phyloP scores from a whole-genome alignment of 106 monocot genomes.

The Acorus gramineus region DNA sequence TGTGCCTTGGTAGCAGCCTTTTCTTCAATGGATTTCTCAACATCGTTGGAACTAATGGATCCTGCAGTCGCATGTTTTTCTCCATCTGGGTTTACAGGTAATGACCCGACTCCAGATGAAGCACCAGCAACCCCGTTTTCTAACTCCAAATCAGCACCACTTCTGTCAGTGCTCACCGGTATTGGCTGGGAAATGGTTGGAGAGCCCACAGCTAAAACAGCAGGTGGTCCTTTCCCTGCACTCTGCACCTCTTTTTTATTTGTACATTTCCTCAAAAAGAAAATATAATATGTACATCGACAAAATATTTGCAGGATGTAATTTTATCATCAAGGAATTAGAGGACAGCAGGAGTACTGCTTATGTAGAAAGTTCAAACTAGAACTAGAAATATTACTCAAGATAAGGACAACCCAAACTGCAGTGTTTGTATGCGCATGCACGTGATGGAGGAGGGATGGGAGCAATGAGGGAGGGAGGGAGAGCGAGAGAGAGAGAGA shows the following conservation, averaged over 20 bases:
- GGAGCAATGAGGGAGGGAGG: too few relatives aligned
- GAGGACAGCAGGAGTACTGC: too few relatives aligned
- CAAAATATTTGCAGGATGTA: too few relatives aligned
- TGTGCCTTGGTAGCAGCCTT: slow-evolving; percentile 76
- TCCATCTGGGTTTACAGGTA: slow-evolving; percentile 15
- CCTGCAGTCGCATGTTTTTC: slow-evolving; percentile 15
- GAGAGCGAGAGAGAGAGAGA: too few relatives aligned
- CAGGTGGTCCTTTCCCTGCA: slow-evolving; percentile 22
- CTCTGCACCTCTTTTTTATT: slow-evolving; percentile 17
- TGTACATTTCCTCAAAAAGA: slow-evolving; percentile 29
- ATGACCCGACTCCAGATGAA: slow-evolving; percentile 19
- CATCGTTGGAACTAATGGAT: slow-evolving; percentile 15
- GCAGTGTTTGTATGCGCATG: too few relatives aligned
- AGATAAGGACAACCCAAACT: too few relatives aligned
- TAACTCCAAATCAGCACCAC: slow-evolving; percentile 19
- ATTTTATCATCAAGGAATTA: too few relatives aligned
- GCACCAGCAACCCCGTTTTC: slow-evolving; percentile 20
- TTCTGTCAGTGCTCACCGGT: slow-evolving; percentile 24
- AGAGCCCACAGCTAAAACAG: slow-evolving; percentile 26
- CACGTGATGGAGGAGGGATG: too few relatives aligned
- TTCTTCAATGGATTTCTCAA: slow-evolving; percentile 36
- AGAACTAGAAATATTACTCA: too few relatives aligned
- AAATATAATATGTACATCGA: background rate
- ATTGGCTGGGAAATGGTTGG: slow-evolving; percentile 65
- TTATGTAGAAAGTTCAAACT: too few relatives aligned